Evolutionary conservation across 2,329 filamentous ascomycete genomes (phyloP).

Genomic region (Huntiella bhutanensis): DNA sequence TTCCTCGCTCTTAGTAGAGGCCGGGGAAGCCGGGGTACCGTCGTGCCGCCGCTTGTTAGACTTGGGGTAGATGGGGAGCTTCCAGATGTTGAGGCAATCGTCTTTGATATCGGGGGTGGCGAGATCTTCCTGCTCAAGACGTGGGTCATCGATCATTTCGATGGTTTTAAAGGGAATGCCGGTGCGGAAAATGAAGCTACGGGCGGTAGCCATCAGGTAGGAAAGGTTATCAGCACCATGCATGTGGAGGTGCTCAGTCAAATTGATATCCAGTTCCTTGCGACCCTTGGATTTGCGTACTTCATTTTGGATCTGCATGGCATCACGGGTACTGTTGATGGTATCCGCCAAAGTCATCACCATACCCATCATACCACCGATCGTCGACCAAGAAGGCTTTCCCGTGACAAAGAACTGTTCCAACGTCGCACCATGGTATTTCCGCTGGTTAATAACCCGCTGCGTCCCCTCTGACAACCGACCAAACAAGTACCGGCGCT

Average conservation of each 20-base stretch:
- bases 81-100: slow-evolving; percentile 65
- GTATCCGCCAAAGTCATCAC: slow-evolving; percentile 67
- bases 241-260: slow-evolving; percentile 33
- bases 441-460: slow-evolving; percentile 51
- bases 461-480: slow-evolving; percentile 71
- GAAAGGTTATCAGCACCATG: slow-evolving; percentile 67
- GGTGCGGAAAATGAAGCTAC: slow-evolving; percentile 72
- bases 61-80: slow-evolving; percentile 39
- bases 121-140: slow-evolving; percentile 15
- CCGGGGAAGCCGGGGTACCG: slow-evolving; percentile 5
- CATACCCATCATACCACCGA: slow-evolving; percentile 69
- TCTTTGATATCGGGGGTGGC: slow-evolving; percentile 53
- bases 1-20: neutral
- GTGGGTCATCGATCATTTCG: slow-evolving; percentile 40
- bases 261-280: slow-evolving; percentile 14
- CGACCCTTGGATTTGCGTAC: slow-evolving; percentile 22
- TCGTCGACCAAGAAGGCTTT: slow-evolving; percentile 51
- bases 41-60: slow-evolving; percentile 12
- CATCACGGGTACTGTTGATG: slow-evolving; percentile 28
- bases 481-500: slow-evolving; percentile 71
- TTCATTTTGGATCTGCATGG: slow-evolving; percentile 21
- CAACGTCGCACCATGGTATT: slow-evolving; percentile 42
- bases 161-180: slow-evolving; percentile 53
- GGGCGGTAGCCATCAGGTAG: slow-evolving; percentile 62
- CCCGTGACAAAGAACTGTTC: slow-evolving; percentile 73